phyloP scores from a whole-genome alignment of 345 rosid species.

The Citrus hindsii region DNA sequence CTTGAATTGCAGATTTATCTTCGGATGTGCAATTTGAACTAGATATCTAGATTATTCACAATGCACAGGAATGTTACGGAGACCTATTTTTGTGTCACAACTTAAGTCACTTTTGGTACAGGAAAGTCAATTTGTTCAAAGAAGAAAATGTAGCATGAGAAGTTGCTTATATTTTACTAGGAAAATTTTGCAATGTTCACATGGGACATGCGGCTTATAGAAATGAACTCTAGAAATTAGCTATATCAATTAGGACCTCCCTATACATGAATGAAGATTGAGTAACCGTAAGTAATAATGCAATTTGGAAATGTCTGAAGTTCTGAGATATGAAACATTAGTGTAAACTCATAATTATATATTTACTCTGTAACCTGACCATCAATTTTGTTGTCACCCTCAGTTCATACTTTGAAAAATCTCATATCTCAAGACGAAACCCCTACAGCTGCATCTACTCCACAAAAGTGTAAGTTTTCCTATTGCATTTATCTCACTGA shows the following conservation, averaged over 20 bases:
- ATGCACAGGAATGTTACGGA: background rate
- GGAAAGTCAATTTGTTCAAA: background rate
- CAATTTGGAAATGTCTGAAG: background rate
- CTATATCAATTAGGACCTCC: background rate
- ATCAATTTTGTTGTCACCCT: constrained; percentile 14
- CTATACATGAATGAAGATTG: background rate
- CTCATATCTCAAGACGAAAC: constrained; percentile 87
- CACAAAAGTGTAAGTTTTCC: constrained; percentile 62
- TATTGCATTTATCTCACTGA: background rate
- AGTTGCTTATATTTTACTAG: background rate
- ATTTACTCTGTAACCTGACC: constrained; percentile 10
- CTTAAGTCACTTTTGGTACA: background rate
- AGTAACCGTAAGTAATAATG: background rate
- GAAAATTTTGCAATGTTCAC: background rate
- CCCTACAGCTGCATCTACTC: constrained; percentile 44
- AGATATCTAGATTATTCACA: background rate
- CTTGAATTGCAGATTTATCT: background rate
- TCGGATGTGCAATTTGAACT: background rate
- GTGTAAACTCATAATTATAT: background rate
- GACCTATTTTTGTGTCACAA: background rate
- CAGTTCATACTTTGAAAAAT: constrained; percentile 83
- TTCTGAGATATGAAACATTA: background rate
- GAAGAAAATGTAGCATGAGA: background rate
- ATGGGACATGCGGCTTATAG: background rate
- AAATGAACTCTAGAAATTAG: background rate